Base-by-base conservation (phyloP, 495 filamentous ascomycete species). In the Aspergillus funiculosus region DNA sequence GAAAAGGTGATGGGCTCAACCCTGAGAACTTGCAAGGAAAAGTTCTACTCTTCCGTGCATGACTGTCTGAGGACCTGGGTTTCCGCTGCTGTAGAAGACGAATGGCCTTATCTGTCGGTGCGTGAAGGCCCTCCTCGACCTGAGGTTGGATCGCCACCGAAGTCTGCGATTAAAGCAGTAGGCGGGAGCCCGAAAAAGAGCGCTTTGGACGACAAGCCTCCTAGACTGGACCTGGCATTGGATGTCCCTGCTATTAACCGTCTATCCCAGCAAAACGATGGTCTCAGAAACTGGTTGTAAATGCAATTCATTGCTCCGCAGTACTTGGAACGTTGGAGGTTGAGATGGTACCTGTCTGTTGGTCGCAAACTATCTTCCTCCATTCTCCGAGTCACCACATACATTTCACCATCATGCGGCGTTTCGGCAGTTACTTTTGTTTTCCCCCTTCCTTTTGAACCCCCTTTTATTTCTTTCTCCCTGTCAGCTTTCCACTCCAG, bases 11-110 rank as follows among this genome's bases (percentile, higher is more conserved):
- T 96, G 77, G 94, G 90, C 5, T 77, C 72, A 14, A 89, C 77
- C 46, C 62, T 97, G 51, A 78, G 92, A 11, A 82, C 90, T 15
- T 97, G 92, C 73, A 98, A 97, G 63, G 92, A 95, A 64, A 96
- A 95, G 58, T 91, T 97, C 60, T 97, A 98, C 54, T 82, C 82
- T 1, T 76, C 83, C 15, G 86, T 98, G 8, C 92, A 98, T 61
- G 88, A 89, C 48, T 86, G 82, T 14, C 71, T 98, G 39, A 77
- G 83, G 42, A 89, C 85, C 20, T 98, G 92, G 92, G 85, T 96
- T 20, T 82, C 80, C 2, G 94, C 90, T 1, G 89, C 87, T 0
- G 71, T 64, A 24, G 89, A 87, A 28, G 92, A 98, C 67, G 87
- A 80, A 20, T 98, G 92, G 94, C 77, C 86, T 43, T 81, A 85